phyloP scores from a whole-genome alignment of 192 early-diverging fungal species.

The Coemansia sp. region DNA sequence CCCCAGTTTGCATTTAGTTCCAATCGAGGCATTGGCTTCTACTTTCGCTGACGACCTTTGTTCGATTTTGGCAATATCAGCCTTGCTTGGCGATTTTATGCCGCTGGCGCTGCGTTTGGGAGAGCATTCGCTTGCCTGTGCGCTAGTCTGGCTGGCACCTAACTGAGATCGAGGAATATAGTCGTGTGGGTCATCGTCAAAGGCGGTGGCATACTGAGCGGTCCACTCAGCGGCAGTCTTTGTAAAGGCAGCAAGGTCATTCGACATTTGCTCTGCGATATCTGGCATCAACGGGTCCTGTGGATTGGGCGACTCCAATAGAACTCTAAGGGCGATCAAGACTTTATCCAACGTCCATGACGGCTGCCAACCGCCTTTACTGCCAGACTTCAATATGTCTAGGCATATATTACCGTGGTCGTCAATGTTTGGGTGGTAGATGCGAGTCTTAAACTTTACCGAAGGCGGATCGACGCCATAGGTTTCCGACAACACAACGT shows the following conservation, averaged over 20 bases:
- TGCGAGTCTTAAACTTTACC: conserved; percentile 70
- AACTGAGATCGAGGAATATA: conserved; percentile 11
- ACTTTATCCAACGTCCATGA: conserved; percentile 67
- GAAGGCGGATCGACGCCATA: conserved; percentile 79
- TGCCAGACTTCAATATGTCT: conserved; percentile 68
- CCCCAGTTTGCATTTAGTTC: conserved; percentile 15
- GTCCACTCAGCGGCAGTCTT: conserved; percentile 42
- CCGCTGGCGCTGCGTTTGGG: neutral
- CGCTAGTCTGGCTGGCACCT: neutral
- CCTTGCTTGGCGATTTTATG: neutral
- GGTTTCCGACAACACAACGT: conserved; percentile 53
- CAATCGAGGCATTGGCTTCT: neutral
- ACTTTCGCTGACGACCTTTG: neutral
- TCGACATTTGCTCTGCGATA: conserved; percentile 47
- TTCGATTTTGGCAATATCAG: neutral
- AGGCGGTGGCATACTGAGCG: conserved; percentile 24
- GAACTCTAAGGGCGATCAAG: conserved; percentile 60
- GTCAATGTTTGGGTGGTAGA: conserved; percentile 86
- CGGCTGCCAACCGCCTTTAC: conserved; percentile 71
- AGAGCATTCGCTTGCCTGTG: neutral
- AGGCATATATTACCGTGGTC: conserved; percentile 76
- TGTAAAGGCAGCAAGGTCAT: conserved; percentile 24
- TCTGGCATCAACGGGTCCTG: conserved; percentile 77
- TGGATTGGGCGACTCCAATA: conserved; percentile 72
- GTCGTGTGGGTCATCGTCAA: conserved; percentile 25